Percentiles rank a stretch among this genome's conserved stretches.
Evolutionary conservation across 1,139 yeast genomes (phyloP).

Genomic region (Arxiozyma slooffiae): DNA sequence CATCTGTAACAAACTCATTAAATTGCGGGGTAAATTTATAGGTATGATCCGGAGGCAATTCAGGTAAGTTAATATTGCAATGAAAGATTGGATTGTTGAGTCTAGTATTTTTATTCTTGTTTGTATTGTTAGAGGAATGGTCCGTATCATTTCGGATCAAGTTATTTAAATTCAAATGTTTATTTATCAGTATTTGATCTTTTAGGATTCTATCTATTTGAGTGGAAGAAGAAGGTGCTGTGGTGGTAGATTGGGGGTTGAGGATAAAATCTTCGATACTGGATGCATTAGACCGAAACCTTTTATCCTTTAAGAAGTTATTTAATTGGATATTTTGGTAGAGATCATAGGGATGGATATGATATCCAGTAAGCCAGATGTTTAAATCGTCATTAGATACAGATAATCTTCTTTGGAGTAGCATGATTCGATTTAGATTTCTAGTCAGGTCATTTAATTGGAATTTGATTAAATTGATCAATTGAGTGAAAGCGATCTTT

Average conservation of each 20-base stretch:
- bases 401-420: constrained; percentile 55
- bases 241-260: neutral
- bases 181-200: constrained; percentile 1
- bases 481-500: constrained; percentile 38
- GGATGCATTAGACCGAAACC: neutral
- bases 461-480: constrained; percentile 40
- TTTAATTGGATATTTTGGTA: constrained; percentile 16
- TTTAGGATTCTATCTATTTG: neutral
- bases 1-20: constrained; percentile 56
- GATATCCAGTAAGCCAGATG: constrained; percentile 39
- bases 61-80: constrained; percentile 41
- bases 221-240: neutral
- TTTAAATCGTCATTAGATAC: constrained; percentile 54
- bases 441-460: constrained; percentile 42
- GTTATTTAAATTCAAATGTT: neutral
- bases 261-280: neutral
- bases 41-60: constrained; percentile 87
- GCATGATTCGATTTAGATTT: constrained; percentile 45
- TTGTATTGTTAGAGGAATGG: neutral
- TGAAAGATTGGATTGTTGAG: neutral
- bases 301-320: neutral
- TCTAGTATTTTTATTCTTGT: neutral
- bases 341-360: constrained; percentile 39
- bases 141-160: neutral
- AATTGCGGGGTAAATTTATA: constrained; percentile 67